Evolutionary conservation across 768 basidiomycete species (phyloP).

Genomic region (Leccinum broughii): DNA sequence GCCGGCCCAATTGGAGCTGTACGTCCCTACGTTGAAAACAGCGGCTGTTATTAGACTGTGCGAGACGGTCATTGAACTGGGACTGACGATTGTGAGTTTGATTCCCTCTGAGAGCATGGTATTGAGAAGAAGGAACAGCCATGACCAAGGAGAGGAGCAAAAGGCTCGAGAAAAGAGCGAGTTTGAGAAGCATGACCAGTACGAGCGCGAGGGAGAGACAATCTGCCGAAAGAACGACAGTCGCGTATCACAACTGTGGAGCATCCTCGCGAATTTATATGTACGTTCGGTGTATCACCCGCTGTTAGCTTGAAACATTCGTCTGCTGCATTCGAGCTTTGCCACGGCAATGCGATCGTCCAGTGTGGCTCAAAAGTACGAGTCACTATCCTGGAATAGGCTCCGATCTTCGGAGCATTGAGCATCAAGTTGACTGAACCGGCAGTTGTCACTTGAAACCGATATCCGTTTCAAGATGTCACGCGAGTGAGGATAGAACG

Average conservation of each 20-base stretch:
- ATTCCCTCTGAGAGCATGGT: neutral
- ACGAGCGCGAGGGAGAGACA: neutral
- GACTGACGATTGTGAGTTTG: neutral
- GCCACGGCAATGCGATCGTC: neutral
- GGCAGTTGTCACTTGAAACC: too few relatives aligned
- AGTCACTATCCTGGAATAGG: too few relatives aligned
- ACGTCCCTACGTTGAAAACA: neutral
- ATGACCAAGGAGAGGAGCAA: neutral
- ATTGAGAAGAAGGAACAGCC: neutral
- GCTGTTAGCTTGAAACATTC: neutral
- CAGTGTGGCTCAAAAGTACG: too few relatives aligned
- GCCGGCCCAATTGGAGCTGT: conserved; percentile 1
- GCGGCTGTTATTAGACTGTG: neutral
- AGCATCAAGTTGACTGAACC: too few relatives aligned
- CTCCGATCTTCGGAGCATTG: too few relatives aligned
- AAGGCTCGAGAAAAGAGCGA: neutral
- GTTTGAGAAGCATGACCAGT: neutral
- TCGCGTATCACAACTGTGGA: neutral
- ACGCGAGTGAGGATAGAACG: too few relatives aligned
- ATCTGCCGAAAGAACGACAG: neutral
- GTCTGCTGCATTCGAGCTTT: neutral
- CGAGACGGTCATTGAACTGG: neutral
- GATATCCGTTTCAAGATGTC: too few relatives aligned
- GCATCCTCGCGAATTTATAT: neutral
- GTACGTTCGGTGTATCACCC: neutral